Percentiles rank a stretch among this genome's conserved stretches.
Conservation (phyloP, 2,329 filamentous ascomycete genomes). For the Purpureocillium lavendulum region DNA sequence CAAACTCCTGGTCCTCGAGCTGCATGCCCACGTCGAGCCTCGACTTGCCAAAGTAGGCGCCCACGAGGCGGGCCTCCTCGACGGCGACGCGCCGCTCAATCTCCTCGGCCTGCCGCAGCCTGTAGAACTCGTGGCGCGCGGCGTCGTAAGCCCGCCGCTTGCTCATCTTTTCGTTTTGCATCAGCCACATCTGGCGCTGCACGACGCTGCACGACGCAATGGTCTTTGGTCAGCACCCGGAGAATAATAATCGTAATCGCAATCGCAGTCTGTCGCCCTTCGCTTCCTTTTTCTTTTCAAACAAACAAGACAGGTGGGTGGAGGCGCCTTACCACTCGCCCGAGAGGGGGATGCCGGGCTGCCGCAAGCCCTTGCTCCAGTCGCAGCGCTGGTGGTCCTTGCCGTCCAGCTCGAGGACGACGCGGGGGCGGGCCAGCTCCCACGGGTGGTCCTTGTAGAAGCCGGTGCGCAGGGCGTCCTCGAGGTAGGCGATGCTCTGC, state of each 20-base stretch:
- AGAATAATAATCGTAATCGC: too few relatives aligned
- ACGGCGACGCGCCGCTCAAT: conserved; percentile 72
- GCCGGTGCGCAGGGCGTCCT: conserved; percentile 69
- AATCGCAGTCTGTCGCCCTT: too few relatives aligned
- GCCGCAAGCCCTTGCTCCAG: conserved; percentile 69
- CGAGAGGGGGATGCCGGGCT: conserved; percentile 67
- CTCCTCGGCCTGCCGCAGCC: conserved; percentile 71
- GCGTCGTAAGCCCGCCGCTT: conserved; percentile 72
- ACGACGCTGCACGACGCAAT: conserved; percentile 82
- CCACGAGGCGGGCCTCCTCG: conserved; percentile 79
- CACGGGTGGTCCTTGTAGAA: conserved; percentile 96
- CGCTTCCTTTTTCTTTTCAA: too few relatives aligned
- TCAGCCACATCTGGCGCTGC: conserved; percentile 82
- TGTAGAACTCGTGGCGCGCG: conserved; percentile 86
- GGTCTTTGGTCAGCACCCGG: too few relatives aligned
- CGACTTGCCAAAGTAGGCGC: conserved; percentile 80
- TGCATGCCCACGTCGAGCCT: conserved; percentile 69
- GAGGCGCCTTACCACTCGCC: conserved; percentile 66
- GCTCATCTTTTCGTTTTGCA: conserved; percentile 54
- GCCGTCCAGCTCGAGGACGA: conserved; percentile 79
- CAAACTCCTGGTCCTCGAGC: conserved; percentile 71
- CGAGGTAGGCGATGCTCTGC: conserved; percentile 67
- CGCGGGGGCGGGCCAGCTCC: conserved; percentile 83
- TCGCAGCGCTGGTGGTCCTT: conserved; percentile 68
- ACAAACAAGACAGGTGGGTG: neutral